A percentile compares a stretch with the other conserved stretches of the same genome.
Evolutionary conservation across 2,329 filamentous ascomycete genomes (phyloP).

Genomic region (Fusarium sp.): DNA sequence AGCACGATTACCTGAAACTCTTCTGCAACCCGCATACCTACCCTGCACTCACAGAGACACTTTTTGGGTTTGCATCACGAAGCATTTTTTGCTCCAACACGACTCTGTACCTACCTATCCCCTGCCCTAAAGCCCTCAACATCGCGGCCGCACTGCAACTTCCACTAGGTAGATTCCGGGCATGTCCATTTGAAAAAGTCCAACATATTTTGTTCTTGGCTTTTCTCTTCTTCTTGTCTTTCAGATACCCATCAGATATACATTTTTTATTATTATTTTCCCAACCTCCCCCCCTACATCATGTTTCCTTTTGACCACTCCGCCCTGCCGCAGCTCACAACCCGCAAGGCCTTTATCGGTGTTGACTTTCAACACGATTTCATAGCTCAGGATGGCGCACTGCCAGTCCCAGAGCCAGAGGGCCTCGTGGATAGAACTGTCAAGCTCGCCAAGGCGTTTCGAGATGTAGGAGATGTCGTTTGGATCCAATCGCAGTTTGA

Average conservation of each 20-base stretch:
- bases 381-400: constrained; percentile 72
- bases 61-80: constrained; percentile 29
- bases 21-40: constrained; percentile 13
- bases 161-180: constrained; percentile 7
- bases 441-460: constrained; percentile 77
- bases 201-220: constrained; percentile 3
- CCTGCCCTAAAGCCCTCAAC: constrained; percentile 29
- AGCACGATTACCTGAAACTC: background rate
- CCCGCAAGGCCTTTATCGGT: constrained; percentile 79
- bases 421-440: constrained; percentile 77
- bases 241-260: background rate
- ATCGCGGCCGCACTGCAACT: constrained; percentile 6
- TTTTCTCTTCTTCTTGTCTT: background rate
- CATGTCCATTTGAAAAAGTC: constrained; percentile 8
- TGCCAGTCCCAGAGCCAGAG: constrained; percentile 73
- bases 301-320: constrained; percentile 70
- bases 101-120: constrained; percentile 20
- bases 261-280: background rate
- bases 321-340: constrained; percentile 66
- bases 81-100: constrained; percentile 25
- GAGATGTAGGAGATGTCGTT: constrained; percentile 77
- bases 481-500: constrained; percentile 87
- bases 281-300: constrained; percentile 8
- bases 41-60: constrained; percentile 16
- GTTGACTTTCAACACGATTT: constrained; percentile 96